Percentiles rank a stretch among this genome's conserved stretches.
Conservation (phyloP, 768 basidiomycete genomes). For the Lentinula edodes region DNA sequence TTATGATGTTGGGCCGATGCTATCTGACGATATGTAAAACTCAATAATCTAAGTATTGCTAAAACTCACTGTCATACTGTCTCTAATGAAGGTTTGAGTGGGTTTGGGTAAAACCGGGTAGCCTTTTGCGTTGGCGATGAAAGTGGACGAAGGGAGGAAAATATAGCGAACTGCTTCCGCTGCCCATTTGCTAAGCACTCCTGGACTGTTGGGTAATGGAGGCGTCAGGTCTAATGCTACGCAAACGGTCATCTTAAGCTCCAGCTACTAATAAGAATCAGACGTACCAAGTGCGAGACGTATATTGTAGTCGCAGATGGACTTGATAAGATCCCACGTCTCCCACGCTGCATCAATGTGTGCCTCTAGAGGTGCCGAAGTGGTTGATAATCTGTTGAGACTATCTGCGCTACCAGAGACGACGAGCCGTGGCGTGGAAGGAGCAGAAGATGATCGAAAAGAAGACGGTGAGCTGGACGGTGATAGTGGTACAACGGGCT, state of each 20-base stretch:
- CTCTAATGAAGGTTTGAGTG: constrained; percentile 85
- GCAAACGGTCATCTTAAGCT: constrained; percentile 4
- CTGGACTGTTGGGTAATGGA: constrained; percentile 74
- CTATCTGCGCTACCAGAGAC: constrained; percentile 27
- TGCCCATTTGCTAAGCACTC: constrained; percentile 81
- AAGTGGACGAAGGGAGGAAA: constrained; percentile 84
- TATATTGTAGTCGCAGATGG: constrained; percentile 79
- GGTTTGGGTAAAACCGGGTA: constrained; percentile 95
- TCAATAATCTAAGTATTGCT: constrained; percentile 7
- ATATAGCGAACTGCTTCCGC: constrained; percentile 91
- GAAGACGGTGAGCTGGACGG: constrained; percentile 10
- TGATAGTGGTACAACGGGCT: constrained; percentile 25
- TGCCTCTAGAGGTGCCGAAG: constrained; percentile 38
- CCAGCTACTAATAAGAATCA: neutral
- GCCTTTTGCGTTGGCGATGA: constrained; percentile 93
- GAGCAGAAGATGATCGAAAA: constrained; percentile 9
- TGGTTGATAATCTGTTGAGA: constrained; percentile 7
- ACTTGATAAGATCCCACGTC: constrained; percentile 95
- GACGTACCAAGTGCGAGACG: constrained; percentile 31
- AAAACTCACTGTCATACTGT: constrained; percentile 74
- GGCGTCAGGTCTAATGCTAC: constrained; percentile 89
- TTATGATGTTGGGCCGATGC: constrained; percentile 82
- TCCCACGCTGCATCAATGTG: constrained; percentile 86
- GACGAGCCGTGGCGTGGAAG: constrained; percentile 28
- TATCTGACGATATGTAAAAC: constrained; percentile 27